Percentiles rank a stretch among this genome's conserved stretches.
phyloP scores from a whole-genome alignment of 345 rosid genomes.

The Excoecaria cochinchinensis region DNA sequence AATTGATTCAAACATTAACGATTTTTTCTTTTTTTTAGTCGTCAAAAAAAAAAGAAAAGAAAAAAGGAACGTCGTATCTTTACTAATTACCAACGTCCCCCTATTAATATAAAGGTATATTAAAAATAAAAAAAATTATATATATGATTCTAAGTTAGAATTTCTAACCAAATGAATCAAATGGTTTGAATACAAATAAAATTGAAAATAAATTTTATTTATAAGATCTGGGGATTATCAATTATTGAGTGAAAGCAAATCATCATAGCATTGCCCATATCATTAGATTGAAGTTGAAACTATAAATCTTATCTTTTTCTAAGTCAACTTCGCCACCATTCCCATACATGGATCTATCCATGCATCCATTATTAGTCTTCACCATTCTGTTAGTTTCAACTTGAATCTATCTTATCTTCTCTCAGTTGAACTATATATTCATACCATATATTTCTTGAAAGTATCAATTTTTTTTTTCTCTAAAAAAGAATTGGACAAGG shows the following conservation, averaged over 20 bases:
- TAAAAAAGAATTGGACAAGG: too few species aligned
- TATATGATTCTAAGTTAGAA: too few species aligned
- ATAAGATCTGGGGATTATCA: not conserved
- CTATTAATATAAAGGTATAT: too few species aligned
- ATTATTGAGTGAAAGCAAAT: not conserved
- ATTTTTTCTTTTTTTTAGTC: too few species aligned
- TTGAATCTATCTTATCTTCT: constrained; percentile 3
- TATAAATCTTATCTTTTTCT: not conserved
- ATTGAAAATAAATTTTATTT: too few species aligned
- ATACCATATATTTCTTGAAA: not conserved
- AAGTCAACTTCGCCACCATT: not conserved
- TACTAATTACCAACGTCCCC: too few species aligned
- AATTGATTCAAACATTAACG: too few species aligned
- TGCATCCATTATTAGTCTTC: not conserved
- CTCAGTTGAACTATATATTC: not conserved
- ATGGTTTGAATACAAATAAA: not conserved
- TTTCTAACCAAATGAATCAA: not conserved
- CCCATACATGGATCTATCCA: not conserved
- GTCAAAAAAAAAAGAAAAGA: too few species aligned
- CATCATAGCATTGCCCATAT: not conserved
- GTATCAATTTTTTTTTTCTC: not conserved
- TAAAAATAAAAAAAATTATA: too few species aligned
- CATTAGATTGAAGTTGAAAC: not conserved
- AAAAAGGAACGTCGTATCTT: too few species aligned
- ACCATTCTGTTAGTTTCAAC: constrained; percentile 1